A percentile compares a stretch with the other conserved stretches of the same genome.
phyloP scores from a whole-genome alignment of 441 rosid species.

The Raphanus hybrid region DNA sequence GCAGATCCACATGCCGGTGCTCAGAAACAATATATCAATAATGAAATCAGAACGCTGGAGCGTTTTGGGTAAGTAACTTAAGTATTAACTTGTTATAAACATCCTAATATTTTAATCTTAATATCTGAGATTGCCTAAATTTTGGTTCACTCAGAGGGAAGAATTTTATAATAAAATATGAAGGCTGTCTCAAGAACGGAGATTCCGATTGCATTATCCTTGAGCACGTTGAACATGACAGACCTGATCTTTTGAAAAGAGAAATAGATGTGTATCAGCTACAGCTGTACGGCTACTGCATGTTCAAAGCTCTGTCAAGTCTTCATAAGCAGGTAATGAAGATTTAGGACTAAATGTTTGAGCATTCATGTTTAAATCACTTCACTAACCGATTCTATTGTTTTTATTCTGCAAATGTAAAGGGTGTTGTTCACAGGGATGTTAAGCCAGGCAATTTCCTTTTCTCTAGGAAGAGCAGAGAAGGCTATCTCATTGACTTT shows the following conservation, averaged over 20 bases:
- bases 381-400: conserved; percentile 19
- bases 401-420: conserved; percentile 30
- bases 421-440: conserved; percentile 97
- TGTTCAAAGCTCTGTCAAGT: conserved; percentile 88
- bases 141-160: conserved; percentile 68
- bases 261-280: conserved; percentile 75
- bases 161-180: conserved; percentile 76
- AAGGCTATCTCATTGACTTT: conserved; percentile 94
- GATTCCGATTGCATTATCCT: conserved; percentile 86
- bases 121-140: conserved; percentile 22
- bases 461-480: conserved; percentile 72
- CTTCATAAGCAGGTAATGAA: conserved; percentile 84
- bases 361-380: background rate
- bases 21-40: conserved; percentile 63
- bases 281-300: conserved; percentile 84
- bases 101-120: background rate
- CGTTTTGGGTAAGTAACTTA: conserved; percentile 81
- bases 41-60: conserved; percentile 85
- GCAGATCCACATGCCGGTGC: conserved; percentile 91
- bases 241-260: conserved; percentile 91
- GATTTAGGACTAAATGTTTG: background rate
- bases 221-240: conserved; percentile 91
- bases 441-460: conserved; percentile 98
- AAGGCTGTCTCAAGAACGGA: conserved; percentile 78
- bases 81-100: conserved; percentile 26